Conservation (phyloP, 2,329 filamentous ascomycete species). For the Colletotrichum simmondsii region DNA sequence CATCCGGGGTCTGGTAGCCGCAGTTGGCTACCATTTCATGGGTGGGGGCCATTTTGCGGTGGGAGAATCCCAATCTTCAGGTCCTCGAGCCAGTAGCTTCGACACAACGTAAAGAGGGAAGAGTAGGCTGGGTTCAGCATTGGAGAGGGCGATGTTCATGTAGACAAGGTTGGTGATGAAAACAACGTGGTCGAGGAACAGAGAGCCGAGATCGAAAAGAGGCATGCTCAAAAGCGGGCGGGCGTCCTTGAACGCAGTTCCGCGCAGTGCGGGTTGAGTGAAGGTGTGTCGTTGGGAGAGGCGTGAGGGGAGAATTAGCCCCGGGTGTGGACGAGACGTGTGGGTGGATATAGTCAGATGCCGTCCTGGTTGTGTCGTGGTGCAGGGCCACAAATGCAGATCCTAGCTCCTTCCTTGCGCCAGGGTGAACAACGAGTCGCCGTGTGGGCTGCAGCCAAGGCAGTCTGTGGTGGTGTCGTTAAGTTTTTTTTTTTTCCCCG, state of each 20-base stretch:
- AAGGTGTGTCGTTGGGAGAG: slow-evolving; percentile 8
- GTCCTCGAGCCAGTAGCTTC: slow-evolving; percentile 58
- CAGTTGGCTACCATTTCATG: slow-evolving; percentile 42
- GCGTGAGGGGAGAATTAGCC: slow-evolving; percentile 17
- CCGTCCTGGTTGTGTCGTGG: slow-evolving; percentile 18
- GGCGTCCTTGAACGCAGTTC: slow-evolving; percentile 22
- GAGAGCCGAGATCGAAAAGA: slow-evolving; percentile 62
- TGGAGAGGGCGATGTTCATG: slow-evolving; percentile 61
- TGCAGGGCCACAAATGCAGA: slow-evolving; percentile 20
- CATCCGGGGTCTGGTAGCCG: slow-evolving; percentile 52
- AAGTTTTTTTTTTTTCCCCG: slow-evolving; percentile 2
- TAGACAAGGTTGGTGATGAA: slow-evolving; percentile 65
- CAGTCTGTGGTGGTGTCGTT: background rate
- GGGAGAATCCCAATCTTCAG: slow-evolving; percentile 57
- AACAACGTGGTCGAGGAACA: slow-evolving; percentile 61
- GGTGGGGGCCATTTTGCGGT: slow-evolving; percentile 49
- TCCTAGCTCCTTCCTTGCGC: slow-evolving; percentile 26
- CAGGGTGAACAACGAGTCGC: slow-evolving; percentile 18
- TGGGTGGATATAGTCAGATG: slow-evolving; percentile 33
- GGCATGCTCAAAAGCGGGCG: slow-evolving; percentile 52
- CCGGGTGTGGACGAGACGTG: slow-evolving; percentile 16
- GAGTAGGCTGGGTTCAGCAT: slow-evolving; percentile 59
- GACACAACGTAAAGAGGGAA: slow-evolving; percentile 59
- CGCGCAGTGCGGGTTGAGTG: slow-evolving; percentile 8
- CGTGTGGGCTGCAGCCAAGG: slow-evolving; percentile 21